Percentiles rank a stretch among this genome's conserved stretches.
phyloP scores from a whole-genome alignment of 2,329 filamentous ascomycete genomes.

The Trichoderma sp. region DNA sequence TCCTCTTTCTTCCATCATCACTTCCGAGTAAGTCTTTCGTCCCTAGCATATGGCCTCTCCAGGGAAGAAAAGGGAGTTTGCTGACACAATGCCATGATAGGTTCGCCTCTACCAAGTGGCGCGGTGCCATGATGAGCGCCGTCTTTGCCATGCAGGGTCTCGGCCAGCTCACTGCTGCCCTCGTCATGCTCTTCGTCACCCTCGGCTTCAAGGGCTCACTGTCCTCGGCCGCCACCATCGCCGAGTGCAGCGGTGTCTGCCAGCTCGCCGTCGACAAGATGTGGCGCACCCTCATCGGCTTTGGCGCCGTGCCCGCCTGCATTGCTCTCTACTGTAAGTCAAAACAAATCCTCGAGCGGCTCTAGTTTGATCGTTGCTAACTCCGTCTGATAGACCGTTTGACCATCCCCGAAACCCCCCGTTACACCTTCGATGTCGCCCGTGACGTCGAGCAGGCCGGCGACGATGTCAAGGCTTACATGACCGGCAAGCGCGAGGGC shows the following conservation, averaged over 20 bases:
- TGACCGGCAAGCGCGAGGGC: constrained; percentile 64
- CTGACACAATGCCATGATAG: constrained; percentile 30
- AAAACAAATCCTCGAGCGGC: not conserved
- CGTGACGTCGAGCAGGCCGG: constrained; percentile 74
- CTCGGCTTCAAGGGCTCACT: constrained; percentile 70
- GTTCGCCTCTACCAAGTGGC: constrained; percentile 79
- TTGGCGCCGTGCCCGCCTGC: constrained; percentile 77
- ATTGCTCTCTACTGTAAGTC: constrained; percentile 72
- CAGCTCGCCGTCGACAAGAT: constrained; percentile 71
- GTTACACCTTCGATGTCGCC: constrained; percentile 82
- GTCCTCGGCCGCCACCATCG: constrained; percentile 51
- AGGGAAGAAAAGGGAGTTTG: not conserved
- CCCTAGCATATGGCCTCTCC: not conserved
- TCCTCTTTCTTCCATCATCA: constrained; percentile 80
- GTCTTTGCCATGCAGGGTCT: constrained; percentile 89
- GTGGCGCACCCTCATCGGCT: constrained; percentile 81
- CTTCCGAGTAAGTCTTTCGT: constrained; percentile 65
- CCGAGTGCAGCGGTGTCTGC: constrained; percentile 53
- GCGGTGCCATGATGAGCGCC: constrained; percentile 83
- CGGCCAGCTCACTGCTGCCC: constrained; percentile 74
- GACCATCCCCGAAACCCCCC: constrained; percentile 84
- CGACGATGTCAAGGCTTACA: constrained; percentile 74
- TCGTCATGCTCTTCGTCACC: constrained; percentile 75
- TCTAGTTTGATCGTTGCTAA: not conserved
- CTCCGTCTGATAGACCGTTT: constrained; percentile 53